These are phyloP conservation scores for Vararia minispora DNA, from an alignment of 768 basidiomycete genomes.

Conservation along the genomic window DNA sequence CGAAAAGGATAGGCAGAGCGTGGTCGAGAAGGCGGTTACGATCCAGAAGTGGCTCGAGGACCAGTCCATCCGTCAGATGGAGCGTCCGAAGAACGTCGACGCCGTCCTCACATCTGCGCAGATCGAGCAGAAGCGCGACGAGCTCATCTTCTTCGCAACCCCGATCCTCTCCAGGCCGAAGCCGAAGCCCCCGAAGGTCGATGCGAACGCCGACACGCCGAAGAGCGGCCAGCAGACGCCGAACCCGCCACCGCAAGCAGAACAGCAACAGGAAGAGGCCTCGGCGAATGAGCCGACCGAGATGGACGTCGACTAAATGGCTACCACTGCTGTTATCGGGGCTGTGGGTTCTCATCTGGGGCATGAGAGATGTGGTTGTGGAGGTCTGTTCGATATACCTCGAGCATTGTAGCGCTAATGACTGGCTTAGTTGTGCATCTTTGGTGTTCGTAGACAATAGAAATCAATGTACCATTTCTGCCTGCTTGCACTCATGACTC, in stretches of 20 bases:
- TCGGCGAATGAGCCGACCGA: constrained; percentile 46
- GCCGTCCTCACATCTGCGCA: constrained; percentile 74
- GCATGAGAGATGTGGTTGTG: no score
- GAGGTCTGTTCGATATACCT: no score
- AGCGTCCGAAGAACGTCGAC: constrained; percentile 82
- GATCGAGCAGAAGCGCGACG: constrained; percentile 86
- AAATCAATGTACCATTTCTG: no score
- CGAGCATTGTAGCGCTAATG: no score
- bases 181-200: constrained; percentile 68
- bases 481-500: no score
- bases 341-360: no score
- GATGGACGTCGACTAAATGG: constrained; percentile 77
- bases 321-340: no score
- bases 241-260: constrained; percentile 30
- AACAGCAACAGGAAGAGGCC: constrained; percentile 22
- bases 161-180: constrained; percentile 89
- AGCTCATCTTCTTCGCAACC: constrained; percentile 79
- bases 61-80: constrained; percentile 75
- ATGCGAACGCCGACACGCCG: constrained; percentile 58
- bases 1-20: constrained; percentile 73
- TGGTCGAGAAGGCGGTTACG: constrained; percentile 85
- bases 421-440: no score
- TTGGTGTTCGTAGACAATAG: no score
- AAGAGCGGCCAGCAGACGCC: constrained; percentile 52
- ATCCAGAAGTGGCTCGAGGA: constrained; percentile 96